Percentiles rank a stretch among this genome's conserved stretches.
Conservation (phyloP, 163 green algal genomes). For the Coccomyxa subellipsoidea region DNA sequence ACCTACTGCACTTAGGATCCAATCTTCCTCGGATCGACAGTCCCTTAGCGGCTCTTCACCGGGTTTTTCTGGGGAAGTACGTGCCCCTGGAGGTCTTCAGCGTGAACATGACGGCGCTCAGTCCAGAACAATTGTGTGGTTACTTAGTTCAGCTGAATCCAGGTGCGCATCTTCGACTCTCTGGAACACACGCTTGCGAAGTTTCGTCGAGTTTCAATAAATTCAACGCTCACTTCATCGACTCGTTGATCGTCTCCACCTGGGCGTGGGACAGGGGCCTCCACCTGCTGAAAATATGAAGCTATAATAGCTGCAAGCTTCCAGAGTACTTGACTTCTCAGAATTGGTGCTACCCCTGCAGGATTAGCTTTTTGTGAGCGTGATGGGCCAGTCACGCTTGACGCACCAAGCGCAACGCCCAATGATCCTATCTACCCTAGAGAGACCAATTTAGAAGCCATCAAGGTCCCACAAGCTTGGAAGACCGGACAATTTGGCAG, state of each 20-base stretch:
- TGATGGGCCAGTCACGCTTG: slow-evolving; percentile 17
- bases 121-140: slow-evolving; percentile 7
- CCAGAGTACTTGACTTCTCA: neutral
- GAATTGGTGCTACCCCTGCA: neutral
- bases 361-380: slow-evolving; percentile 24
- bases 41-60: neutral
- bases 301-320: neutral
- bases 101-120: slow-evolving; percentile 8
- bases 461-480: slow-evolving; percentile 29
- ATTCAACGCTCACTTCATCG: too few relatives aligned
- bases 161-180: neutral
- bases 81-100: slow-evolving; percentile 24
- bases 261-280: neutral
- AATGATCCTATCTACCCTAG: slow-evolving; percentile 16
- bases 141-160: slow-evolving; percentile 10
- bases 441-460: slow-evolving; percentile 26
- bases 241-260: neutral
- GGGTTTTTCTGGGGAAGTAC: neutral
- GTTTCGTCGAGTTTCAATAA: too few relatives aligned
- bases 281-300: neutral
- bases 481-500: slow-evolving; percentile 11
- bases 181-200: neutral
- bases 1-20: neutral
- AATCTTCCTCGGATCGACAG: neutral
- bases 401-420: slow-evolving; percentile 14